phyloP scores from a whole-genome alignment of 441 rosid species.

The Erodium trifolium region DNA sequence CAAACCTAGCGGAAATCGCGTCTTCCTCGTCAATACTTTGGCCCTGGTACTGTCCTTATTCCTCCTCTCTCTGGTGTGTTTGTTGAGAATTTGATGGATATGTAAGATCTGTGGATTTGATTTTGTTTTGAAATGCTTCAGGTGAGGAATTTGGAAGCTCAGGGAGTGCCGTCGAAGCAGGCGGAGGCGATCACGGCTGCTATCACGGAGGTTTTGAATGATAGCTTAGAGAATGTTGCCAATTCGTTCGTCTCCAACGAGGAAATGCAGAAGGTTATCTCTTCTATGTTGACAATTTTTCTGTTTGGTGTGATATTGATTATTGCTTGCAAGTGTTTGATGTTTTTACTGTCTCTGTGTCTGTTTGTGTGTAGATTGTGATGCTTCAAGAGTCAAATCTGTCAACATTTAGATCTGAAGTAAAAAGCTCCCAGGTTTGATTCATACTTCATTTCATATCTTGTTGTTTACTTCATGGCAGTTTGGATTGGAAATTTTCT shows the following conservation, averaged over 20 bases:
- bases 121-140: constrained; percentile 16
- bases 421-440: constrained; percentile 67
- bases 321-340: background rate
- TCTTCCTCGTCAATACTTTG: constrained; percentile 85
- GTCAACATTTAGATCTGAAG: constrained; percentile 77
- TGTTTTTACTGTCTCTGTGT: background rate
- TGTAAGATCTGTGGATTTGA: constrained; percentile 8
- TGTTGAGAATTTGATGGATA: background rate
- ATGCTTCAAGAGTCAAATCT: constrained; percentile 74
- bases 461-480: constrained; percentile 1
- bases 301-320: background rate
- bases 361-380: constrained; percentile 32
- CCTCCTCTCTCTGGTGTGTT: background rate
- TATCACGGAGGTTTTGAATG: constrained; percentile 73
- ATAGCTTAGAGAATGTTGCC: constrained; percentile 68
- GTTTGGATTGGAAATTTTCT: background rate
- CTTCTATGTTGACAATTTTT: background rate
- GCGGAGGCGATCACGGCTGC: constrained; percentile 87
- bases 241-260: constrained; percentile 69
- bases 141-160: constrained; percentile 85
- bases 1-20: constrained; percentile 58
- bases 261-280: constrained; percentile 72
- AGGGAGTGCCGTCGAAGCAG: constrained; percentile 81
- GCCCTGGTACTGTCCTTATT: constrained; percentile 44
- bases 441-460: background rate